Evolutionary conservation across 129 eudicot species (phyloP), one percentile per base, ranked within the genome.

Genomic region (Flaveria brownii): DNA sequence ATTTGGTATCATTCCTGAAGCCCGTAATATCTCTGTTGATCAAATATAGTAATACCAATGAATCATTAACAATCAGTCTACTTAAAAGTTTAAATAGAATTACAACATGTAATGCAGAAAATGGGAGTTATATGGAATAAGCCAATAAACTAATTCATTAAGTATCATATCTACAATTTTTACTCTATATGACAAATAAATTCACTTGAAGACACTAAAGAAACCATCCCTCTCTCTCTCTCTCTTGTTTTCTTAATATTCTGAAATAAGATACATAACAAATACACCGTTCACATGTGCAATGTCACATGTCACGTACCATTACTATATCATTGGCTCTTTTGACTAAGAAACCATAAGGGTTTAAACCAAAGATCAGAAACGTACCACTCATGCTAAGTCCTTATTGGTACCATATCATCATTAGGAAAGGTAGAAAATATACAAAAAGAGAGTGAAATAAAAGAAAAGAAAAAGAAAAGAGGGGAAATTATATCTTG

Each of bases 21-120:
- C 83, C 82, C 86, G 84, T 63, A 75, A 54, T 78, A 91, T 88
- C 75, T 91, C 95, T 91, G 90, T 69, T n/a, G 64, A 60, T 59
- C n/a, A 26, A 59, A 70, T 1, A 6, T 4, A 28, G 28, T 33
- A 71, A 60, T 33, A 46, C 4, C 22, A 28, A 62, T 62, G 4
- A 26, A 22, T 30, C 45, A 62, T 14, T 30, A 70, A 33, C 18
- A 22, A 52, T 25, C 33, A 23, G 9, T 26, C 18, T 45, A n/a
- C 10, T 61, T 74, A 28, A 61, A 43, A 23, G 70, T 26, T 74
- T 25, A 30, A 43, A 59, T 26, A 20, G 25, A 17, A 16, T 4
- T 30, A 30, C 36, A 30, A 30, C 36, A 30, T 30, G 36, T 30
- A 30, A 30, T 30, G 5, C 36, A 4, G 4, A 30, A 30, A 30